Conservation (phyloP, 2,329 filamentous ascomycete species). For the Fusarium sp. region DNA sequence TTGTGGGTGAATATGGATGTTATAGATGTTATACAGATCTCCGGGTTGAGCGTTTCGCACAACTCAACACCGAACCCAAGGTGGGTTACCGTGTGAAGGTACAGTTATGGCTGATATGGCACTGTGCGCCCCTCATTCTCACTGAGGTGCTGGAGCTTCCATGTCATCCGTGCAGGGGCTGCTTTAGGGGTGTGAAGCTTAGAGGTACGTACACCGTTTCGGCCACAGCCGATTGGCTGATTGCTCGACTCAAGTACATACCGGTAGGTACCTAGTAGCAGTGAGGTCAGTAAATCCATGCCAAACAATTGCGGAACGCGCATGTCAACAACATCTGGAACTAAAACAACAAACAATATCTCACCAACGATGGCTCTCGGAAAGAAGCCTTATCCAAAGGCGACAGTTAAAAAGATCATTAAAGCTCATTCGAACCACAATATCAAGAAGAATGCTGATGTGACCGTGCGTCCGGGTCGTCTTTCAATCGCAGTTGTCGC, state of each 20-base stretch:
- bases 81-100: conserved; percentile 44
- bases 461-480: conserved; percentile 68
- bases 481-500: conserved; percentile 29
- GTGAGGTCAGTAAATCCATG: conserved; percentile 39
- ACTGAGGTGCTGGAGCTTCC: background rate
- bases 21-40: conserved; percentile 29
- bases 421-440: conserved; percentile 87
- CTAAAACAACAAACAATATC: conserved; percentile 23
- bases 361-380: conserved; percentile 53
- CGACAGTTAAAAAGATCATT: conserved; percentile 87
- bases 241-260: conserved; percentile 3
- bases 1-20: conserved; percentile 40
- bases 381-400: conserved; percentile 84
- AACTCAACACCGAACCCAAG: conserved; percentile 35
- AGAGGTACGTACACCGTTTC: conserved; percentile 36
- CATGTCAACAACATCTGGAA: conserved; percentile 42
- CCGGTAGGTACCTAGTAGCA: background rate
- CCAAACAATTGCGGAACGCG: conserved; percentile 31
- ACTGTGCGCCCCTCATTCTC: conserved; percentile 41
- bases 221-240: conserved; percentile 42
- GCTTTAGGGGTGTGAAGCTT: conserved; percentile 10
- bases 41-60: conserved; percentile 24
- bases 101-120: background rate
- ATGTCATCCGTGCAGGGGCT: background rate
- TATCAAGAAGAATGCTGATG: conserved; percentile 86